These are phyloP conservation scores for Blastomyces emzantsi DNA, from an alignment of 2,329 filamentous ascomycete genomes.

Conservation along the genomic window DNA sequence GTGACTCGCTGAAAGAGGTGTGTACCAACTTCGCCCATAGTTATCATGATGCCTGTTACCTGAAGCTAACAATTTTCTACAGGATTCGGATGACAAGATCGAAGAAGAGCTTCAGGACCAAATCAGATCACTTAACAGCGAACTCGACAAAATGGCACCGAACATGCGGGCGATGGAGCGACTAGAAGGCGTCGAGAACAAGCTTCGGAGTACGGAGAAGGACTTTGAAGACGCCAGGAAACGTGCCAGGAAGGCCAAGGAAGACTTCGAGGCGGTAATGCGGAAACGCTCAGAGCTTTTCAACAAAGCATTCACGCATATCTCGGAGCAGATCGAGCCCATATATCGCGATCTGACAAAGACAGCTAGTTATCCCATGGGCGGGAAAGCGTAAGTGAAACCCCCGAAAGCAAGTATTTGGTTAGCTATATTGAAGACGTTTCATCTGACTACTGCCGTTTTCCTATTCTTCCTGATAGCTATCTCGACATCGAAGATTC, in stretches of 20 bases:
- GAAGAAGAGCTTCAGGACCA: constrained; percentile 71
- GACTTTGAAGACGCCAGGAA: constrained; percentile 81
- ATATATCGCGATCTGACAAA: constrained; percentile 95
- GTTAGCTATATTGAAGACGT: neutral
- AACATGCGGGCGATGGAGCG: constrained; percentile 95
- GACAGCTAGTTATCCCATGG: constrained; percentile 83
- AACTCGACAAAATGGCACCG: constrained; percentile 89
- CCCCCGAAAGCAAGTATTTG: neutral
- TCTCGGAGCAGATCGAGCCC: constrained; percentile 83
- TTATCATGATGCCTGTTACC: constrained; percentile 15
- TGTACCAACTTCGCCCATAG: constrained; percentile 21
- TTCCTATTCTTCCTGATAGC: constrained; percentile 19
- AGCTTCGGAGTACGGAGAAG: constrained; percentile 73
- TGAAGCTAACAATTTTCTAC: constrained; percentile 22
- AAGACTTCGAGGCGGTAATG: constrained; percentile 76
- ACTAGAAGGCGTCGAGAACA: constrained; percentile 72
- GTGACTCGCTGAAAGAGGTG: constrained; percentile 72
- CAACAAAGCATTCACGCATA: constrained; percentile 90
- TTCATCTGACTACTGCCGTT: neutral
- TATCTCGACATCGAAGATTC: constrained; percentile 94
- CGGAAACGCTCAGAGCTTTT: constrained; percentile 80
- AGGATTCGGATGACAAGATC: constrained; percentile 60
- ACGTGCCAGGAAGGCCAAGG: constrained; percentile 62
- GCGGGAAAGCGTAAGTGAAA: constrained; percentile 56
- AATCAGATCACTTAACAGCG: constrained; percentile 62